Conservation (phyloP, 441 rosid species). For the Dalechampia spathulata region DNA sequence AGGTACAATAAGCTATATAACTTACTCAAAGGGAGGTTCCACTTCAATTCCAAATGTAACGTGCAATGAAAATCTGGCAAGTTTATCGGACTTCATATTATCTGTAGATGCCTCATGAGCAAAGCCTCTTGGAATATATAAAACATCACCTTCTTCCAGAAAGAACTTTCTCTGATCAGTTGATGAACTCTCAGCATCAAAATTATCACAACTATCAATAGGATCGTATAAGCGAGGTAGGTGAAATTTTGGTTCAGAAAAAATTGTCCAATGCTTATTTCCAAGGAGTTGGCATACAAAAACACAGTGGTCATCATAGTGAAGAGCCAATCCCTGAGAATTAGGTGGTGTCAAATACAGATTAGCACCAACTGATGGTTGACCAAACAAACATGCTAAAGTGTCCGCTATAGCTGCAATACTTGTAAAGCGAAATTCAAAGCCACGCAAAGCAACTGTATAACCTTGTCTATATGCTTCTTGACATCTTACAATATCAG, state of each 20-base stretch:
- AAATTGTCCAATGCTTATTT: constrained; percentile 43
- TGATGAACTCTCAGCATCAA: constrained; percentile 16
- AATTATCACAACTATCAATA: constrained; percentile 20
- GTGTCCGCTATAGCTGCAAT: constrained; percentile 38
- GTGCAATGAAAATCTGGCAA: constrained; percentile 42
- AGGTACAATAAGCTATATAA: constrained; percentile 7
- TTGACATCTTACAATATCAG: constrained; percentile 41
- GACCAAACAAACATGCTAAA: constrained; percentile 59
- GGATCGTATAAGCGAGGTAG: constrained; percentile 51
- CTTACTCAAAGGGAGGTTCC: constrained; percentile 70
- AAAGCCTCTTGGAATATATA: constrained; percentile 63
- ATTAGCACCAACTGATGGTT: constrained; percentile 62
- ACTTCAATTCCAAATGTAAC: constrained; percentile 56
- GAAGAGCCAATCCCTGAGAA: constrained; percentile 56
- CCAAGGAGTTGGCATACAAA: constrained; percentile 61
- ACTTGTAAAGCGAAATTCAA: constrained; percentile 45
- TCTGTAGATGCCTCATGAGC: constrained; percentile 47
- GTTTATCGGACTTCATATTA: constrained; percentile 13
- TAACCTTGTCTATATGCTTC: constrained; percentile 48
- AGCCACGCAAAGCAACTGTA: constrained; percentile 53
- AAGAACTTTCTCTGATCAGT: constrained; percentile 21
- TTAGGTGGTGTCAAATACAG: constrained; percentile 55
- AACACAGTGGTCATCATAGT: constrained; percentile 56
- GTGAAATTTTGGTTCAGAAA: constrained; percentile 25
- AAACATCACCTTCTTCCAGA: constrained; percentile 49